Conservation (phyloP, 2,329 filamentous ascomycete species). For the Exophiala lecanii-corni region DNA sequence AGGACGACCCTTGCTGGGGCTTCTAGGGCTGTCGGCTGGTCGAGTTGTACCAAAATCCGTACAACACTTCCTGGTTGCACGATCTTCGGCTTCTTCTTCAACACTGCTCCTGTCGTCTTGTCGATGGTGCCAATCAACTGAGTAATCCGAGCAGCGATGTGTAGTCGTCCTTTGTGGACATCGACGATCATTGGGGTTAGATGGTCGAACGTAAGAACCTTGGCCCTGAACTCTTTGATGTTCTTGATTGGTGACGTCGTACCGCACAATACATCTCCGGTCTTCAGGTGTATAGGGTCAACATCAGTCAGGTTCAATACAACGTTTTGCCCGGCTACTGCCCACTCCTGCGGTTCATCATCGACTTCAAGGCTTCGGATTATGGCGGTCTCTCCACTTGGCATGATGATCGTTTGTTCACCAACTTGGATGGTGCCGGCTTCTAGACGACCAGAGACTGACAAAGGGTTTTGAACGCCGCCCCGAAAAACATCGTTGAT, state of each 20-base stretch:
- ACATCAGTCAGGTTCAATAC: slow-evolving; percentile 80
- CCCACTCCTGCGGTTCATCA: slow-evolving; percentile 69
- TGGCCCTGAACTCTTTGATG: slow-evolving; percentile 70
- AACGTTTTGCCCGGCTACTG: slow-evolving; percentile 84
- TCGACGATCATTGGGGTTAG: slow-evolving; percentile 85
- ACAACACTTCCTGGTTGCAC: slow-evolving; percentile 76
- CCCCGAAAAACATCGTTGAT: slow-evolving; percentile 82
- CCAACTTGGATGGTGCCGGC: slow-evolving; percentile 79
- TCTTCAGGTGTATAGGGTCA: slow-evolving; percentile 73
- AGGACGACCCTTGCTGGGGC: slow-evolving; percentile 75
- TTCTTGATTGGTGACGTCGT: slow-evolving; percentile 63
- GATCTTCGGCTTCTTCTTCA: slow-evolving; percentile 80
- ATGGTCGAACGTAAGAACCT: slow-evolving; percentile 84
- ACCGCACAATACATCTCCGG: slow-evolving; percentile 82
- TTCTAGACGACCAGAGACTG: slow-evolving; percentile 80
- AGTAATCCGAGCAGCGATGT: slow-evolving; percentile 69
- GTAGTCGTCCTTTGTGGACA: slow-evolving; percentile 78
- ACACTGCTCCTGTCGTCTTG: slow-evolving; percentile 67
- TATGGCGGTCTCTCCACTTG: slow-evolving; percentile 72
- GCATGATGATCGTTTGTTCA: slow-evolving; percentile 73
- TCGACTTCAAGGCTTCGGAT: slow-evolving; percentile 80
- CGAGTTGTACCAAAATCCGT: slow-evolving; percentile 69
- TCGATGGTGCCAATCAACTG: slow-evolving; percentile 70
- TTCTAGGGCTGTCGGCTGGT: slow-evolving; percentile 72
- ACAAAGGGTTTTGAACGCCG: slow-evolving; percentile 73